A percentile compares a stretch with the other conserved stretches of the same genome.
Evolutionary conservation across 2,329 filamentous ascomycete species (phyloP).

Genomic region (Aspergillus transmontanensis): DNA sequence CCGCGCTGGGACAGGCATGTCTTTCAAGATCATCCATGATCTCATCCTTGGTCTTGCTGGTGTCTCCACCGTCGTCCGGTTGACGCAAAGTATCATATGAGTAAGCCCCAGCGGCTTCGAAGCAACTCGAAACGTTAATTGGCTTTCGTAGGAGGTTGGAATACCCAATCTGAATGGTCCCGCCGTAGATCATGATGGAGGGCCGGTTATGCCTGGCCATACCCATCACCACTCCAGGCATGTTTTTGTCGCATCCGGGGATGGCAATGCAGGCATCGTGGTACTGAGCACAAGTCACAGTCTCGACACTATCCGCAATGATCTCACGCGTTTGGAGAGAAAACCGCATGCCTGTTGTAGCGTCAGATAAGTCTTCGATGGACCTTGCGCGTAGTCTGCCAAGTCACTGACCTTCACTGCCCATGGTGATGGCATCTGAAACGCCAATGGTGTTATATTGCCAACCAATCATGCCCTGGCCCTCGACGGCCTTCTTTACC

Average conservation of each 20-base stretch:
- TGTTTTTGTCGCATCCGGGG: slow-evolving; percentile 96
- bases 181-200: slow-evolving; percentile 93
- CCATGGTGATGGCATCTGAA: slow-evolving; percentile 94
- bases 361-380: slow-evolving; percentile 17
- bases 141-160: slow-evolving; percentile 72
- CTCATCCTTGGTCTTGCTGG: slow-evolving; percentile 70
- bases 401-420: slow-evolving; percentile 69
- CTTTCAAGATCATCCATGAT: slow-evolving; percentile 81
- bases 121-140: slow-evolving; percentile 87
- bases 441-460: slow-evolving; percentile 92
- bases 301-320: slow-evolving; percentile 93
- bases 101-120: slow-evolving; percentile 83
- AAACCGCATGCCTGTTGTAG: slow-evolving; percentile 79
- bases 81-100: slow-evolving; percentile 73
- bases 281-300: slow-evolving; percentile 85
- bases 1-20: slow-evolving; percentile 75
- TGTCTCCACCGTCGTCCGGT: slow-evolving; percentile 65
- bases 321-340: slow-evolving; percentile 88
- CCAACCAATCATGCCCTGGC: slow-evolving; percentile 88
- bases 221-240: slow-evolving; percentile 90
- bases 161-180: slow-evolving; percentile 86
- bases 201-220: slow-evolving; percentile 89
- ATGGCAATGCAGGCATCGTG: slow-evolving; percentile 94
- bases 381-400: background rate
- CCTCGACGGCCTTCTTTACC: slow-evolving; percentile 78